These are phyloP conservation scores for Halenospora varia DNA, from an alignment of 495 filamentous ascomycete genomes.

Conservation along the genomic window DNA sequence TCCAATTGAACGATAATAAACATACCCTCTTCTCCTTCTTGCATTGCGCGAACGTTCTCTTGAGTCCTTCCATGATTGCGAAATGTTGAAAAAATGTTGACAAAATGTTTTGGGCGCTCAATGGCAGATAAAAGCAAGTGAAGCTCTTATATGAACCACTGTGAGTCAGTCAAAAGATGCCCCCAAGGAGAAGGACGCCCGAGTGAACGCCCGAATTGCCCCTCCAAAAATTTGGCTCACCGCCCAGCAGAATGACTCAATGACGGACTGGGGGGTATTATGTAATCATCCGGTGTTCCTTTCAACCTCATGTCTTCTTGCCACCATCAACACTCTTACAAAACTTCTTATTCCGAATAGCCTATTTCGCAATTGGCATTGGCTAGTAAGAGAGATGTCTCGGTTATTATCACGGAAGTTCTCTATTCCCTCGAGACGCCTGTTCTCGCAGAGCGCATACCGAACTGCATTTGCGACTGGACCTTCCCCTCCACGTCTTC, in stretches of 20 bases:
- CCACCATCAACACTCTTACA: conserved; percentile 1
- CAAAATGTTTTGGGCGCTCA: conserved; percentile 10
- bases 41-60: conserved; percentile 82
- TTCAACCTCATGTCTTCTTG: no score
- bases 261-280: not conserved
- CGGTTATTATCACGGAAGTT: conserved; percentile 27
- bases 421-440: conserved; percentile 31
- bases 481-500: conserved; percentile 79
- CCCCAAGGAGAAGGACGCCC: not conserved
- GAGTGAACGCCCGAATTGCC: not conserved
- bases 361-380: not conserved
- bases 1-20: conserved; percentile 9
- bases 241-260: conserved; percentile 15
- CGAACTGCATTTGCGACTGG: conserved; percentile 29
- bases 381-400: conserved; percentile 11
- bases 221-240: conserved; percentile 16
- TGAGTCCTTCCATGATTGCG: conserved; percentile 66
- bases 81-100: not conserved
- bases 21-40: conserved; percentile 67
- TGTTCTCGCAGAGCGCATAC: conserved; percentile 22
- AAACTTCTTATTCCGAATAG: not conserved
- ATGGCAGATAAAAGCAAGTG: conserved; percentile 4
- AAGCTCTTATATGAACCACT: conserved; percentile 1
- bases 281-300: no score
- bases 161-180: conserved; percentile 20